Conservation (phyloP, 1,139 yeast species). For the Groenewaldozyma auringiensis region DNA sequence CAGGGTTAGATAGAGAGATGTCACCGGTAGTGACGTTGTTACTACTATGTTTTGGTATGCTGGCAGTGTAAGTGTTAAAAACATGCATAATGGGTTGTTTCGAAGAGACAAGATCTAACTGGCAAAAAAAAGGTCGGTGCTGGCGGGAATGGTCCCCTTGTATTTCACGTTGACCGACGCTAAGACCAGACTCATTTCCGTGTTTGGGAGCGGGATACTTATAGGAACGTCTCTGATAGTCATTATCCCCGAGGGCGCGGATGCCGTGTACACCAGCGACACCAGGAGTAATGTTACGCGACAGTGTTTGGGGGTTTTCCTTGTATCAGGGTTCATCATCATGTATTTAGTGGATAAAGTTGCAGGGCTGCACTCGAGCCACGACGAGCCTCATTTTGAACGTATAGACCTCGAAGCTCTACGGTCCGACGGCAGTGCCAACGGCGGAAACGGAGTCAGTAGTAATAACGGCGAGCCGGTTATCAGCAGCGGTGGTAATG, state of each 20-base stretch:
- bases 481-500: background rate
- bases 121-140: conserved; percentile 22
- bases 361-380: conserved; percentile 15
- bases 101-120: background rate
- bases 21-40: conserved; percentile 20
- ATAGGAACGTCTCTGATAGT: conserved; percentile 58
- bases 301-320: conserved; percentile 30
- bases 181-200: conserved; percentile 34
- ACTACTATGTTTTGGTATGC: conserved; percentile 25
- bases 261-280: conserved; percentile 33
- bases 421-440: background rate
- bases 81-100: background rate
- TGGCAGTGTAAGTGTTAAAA: conserved; percentile 18
- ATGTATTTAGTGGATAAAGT: conserved; percentile 46
- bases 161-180: conserved; percentile 27
- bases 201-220: conserved; percentile 55
- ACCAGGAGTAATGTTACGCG: conserved; percentile 15
- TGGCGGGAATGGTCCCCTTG: conserved; percentile 35
- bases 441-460: background rate
- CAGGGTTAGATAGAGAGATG: too few relatives aligned
- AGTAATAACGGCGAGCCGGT: background rate
- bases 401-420: background rate
- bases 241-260: conserved; percentile 65
- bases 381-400: background rate
- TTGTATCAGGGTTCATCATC: conserved; percentile 44